Conservation (phyloP, 352 stramenopile genomes). For the Thraustotheca clavata region DNA sequence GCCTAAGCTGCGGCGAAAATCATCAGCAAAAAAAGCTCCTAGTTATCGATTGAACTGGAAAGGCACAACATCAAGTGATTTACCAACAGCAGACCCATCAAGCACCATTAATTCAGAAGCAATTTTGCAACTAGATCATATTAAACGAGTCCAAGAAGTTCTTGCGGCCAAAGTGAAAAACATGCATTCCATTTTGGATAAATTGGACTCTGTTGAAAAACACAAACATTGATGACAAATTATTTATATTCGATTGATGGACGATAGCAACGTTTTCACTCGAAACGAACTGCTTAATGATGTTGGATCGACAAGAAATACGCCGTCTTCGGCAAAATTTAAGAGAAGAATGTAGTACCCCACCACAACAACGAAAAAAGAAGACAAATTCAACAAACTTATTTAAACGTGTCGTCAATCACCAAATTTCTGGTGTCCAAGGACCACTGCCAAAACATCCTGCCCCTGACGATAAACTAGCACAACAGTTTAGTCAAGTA, state of each 20-base stretch:
- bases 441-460: neutral
- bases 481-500: constrained; percentile 5
- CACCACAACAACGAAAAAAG: too few relatives aligned
- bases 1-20: neutral
- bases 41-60: constrained; percentile 14
- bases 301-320: constrained; percentile 18
- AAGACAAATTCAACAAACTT: neutral
- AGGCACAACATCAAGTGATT: neutral
- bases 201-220: neutral
- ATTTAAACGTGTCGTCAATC: constrained; percentile 1
- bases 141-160: constrained; percentile 20
- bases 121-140: constrained; percentile 15
- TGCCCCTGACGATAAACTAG: neutral
- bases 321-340: constrained; percentile 14
- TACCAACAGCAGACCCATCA: neutral
- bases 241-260: too few relatives aligned
- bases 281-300: neutral
- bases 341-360: too few relatives aligned
- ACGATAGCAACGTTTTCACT: too few relatives aligned
- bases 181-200: constrained; percentile 14
- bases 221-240: too few relatives aligned
- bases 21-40: neutral
- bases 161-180: constrained; percentile 13
- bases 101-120: neutral
- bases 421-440: neutral